Percentiles rank a stretch among this genome's conserved stretches.
phyloP scores from a whole-genome alignment of 768 basidiomycete genomes.

The Trametes punicea region DNA sequence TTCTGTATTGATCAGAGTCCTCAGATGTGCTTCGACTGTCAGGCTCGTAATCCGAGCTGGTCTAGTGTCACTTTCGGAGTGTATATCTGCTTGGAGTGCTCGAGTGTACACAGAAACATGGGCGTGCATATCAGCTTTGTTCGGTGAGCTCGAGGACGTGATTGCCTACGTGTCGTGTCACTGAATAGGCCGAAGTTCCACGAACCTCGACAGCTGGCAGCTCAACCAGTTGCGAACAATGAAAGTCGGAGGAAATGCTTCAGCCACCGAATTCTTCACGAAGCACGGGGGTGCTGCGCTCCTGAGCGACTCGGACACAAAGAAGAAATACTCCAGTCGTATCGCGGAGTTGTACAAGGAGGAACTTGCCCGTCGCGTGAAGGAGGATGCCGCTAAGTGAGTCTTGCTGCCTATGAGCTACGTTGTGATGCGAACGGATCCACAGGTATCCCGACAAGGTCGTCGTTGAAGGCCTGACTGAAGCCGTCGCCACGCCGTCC shows the following conservation, averaged over 20 bases:
- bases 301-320: slow-evolving; percentile 69
- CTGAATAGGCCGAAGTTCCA: slow-evolving; percentile 56
- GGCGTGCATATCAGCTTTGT: slow-evolving; percentile 99
- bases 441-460: slow-evolving; percentile 74
- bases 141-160: slow-evolving; percentile 49
- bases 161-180: slow-evolving; percentile 1
- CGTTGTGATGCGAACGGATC: neutral
- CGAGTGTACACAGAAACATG: slow-evolving; percentile 91
- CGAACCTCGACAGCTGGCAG: slow-evolving; percentile 95
- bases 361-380: slow-evolving; percentile 76
- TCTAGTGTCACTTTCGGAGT: slow-evolving; percentile 94
- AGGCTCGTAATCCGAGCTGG: slow-evolving; percentile 96
- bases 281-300: slow-evolving; percentile 78
- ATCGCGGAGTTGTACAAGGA: slow-evolving; percentile 90
- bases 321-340: slow-evolving; percentile 86
- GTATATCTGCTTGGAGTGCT: slow-evolving; percentile 98
- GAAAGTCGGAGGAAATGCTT: slow-evolving; percentile 93
- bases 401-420: slow-evolving; percentile 21
- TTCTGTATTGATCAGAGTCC: slow-evolving; percentile 6
- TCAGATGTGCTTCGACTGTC: slow-evolving; percentile 91
- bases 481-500: slow-evolving; percentile 24
- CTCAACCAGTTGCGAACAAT: slow-evolving; percentile 87
- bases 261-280: slow-evolving; percentile 84
- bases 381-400: slow-evolving; percentile 69
- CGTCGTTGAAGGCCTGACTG: slow-evolving; percentile 68